Base-by-base conservation (phyloP, 2,329 filamentous ascomycete species). In the Dryadomyces quercivorus region DNA sequence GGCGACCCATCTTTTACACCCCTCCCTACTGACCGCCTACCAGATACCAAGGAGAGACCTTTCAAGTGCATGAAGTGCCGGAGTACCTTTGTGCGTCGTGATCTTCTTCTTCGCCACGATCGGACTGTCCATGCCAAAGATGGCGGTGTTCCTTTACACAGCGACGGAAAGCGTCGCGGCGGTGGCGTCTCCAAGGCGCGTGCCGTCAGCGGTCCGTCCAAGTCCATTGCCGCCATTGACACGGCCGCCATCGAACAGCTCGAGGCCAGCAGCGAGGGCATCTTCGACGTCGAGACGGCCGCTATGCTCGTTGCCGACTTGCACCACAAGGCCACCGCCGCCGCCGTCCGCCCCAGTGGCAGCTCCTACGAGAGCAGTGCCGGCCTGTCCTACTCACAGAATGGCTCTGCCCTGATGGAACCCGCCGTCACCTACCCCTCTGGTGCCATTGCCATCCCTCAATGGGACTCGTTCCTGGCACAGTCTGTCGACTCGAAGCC, bases 1-100 rank as follows among this genome's bases (percentile, higher is more conserved):
- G 5, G 12, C n/a, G 8, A 20, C 18, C 18, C 42, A 15, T 42
- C 38, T 42, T 42, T 42, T 42, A 15, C 12, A 42, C 42, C 42
- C 42, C 42, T 20, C 42, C 42, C 42, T n/a, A 5, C 38, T n/a
- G 12, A 13, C 38, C 38, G 12, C 38, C 38, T n/a, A 13, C 38
- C 42, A 97, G 92, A 97, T 71, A 98, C 93, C 60, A 98, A 98
- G 74, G 93, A 97, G 72, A 85, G 93, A 59, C 93, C 93, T 42
- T 98, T 98, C 80, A 97, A 97, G 71, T 98, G 93, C 73, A 80
- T 89, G 75, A 98, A 98, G 75, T 98, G 93, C 72, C 82, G 91
- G 66, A 96, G 91, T 77, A 98, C 93, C 58, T 98, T 98, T 69
- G 93, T 98, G 64, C 88, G 93, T 69, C 88, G 93, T 72, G 93